Percentiles rank a stretch among this genome's conserved stretches.
These are phyloP conservation scores for Volvox africanus DNA, from an alignment of 139 green algal genomes.

Conservation along the genomic window DNA sequence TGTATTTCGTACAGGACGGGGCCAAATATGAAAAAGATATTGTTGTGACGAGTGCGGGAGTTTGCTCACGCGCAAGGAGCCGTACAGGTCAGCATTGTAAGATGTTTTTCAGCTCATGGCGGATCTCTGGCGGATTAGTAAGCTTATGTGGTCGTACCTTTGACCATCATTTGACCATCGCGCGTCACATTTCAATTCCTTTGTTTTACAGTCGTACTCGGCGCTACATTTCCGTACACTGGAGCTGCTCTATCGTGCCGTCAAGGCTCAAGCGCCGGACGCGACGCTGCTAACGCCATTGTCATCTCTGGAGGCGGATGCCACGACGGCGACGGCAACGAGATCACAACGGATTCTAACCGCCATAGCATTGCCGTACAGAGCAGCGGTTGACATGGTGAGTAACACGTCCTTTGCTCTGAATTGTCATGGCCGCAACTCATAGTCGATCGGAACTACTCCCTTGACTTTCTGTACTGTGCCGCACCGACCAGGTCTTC, in stretches of 20 bases:
- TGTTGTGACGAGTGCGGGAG: too few species aligned
- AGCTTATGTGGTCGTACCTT: too few species aligned
- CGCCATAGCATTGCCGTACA: slow-evolving; percentile 24
- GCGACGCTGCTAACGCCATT: slow-evolving; percentile 10
- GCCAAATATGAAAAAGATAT: not conserved
- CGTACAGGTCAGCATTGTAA: too few species aligned
- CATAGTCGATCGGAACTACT: not conserved
- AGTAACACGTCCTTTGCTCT: not conserved
- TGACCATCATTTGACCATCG: too few species aligned
- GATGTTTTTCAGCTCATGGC: too few species aligned
- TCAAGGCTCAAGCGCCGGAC: slow-evolving; percentile 46
- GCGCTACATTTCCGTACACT: slow-evolving; percentile 20
- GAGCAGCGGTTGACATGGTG: slow-evolving; percentile 37
- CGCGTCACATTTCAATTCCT: not conserved
- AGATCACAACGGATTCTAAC: not conserved
- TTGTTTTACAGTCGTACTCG: slow-evolving; percentile 1
- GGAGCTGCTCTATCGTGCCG: slow-evolving; percentile 30
- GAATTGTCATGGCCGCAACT: too few species aligned
- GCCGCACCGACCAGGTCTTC: slow-evolving; percentile 21
- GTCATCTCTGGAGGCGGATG: not conserved
- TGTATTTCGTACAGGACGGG: not conserved
- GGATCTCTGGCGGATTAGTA: too few species aligned
- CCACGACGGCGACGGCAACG: not conserved
- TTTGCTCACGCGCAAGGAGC: too few species aligned
- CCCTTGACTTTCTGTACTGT: not conserved